phyloP scores from a whole-genome alignment of 1,139 yeast species.

The Wickerhamomyces sp. region DNA sequence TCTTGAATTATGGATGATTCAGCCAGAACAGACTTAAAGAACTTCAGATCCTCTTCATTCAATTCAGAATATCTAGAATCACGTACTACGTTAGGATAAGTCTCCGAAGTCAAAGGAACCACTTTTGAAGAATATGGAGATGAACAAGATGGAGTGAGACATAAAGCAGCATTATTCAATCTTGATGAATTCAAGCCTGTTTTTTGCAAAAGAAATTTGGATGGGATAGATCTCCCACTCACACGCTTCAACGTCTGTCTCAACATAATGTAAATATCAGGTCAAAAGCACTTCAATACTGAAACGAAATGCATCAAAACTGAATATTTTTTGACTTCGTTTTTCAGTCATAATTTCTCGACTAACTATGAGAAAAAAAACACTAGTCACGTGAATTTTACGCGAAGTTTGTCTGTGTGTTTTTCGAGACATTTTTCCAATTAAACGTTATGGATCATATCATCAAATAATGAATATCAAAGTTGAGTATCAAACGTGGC shows the following conservation, averaged over 20 bases:
- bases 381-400: not conserved
- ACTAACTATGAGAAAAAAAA: too few species aligned
- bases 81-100: constrained; percentile 52
- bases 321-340: not conserved
- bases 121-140: constrained; percentile 30
- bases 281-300: too few species aligned
- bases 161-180: too few species aligned
- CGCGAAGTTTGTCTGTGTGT: not conserved
- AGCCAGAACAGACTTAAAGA: constrained; percentile 54
- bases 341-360: not conserved
- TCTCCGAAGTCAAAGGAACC: constrained; percentile 58
- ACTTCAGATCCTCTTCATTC: constrained; percentile 51
- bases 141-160: too few species aligned
- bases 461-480: too few species aligned
- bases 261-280: not conserved
- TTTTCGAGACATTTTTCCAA: too few species aligned
- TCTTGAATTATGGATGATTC: constrained; percentile 43
- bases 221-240: not conserved
- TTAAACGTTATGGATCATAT: too few species aligned
- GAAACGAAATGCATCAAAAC: too few species aligned
- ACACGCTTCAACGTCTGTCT: constrained; percentile 1
- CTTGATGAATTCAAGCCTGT: too few species aligned
- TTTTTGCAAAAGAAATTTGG: not conserved
- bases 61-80: constrained; percentile 40
- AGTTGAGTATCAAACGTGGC: too few species aligned